Percentiles rank a stretch among this genome's conserved stretches.
Conservation (phyloP, 495 filamentous ascomycete species). For the Penicillium turbatum region DNA sequence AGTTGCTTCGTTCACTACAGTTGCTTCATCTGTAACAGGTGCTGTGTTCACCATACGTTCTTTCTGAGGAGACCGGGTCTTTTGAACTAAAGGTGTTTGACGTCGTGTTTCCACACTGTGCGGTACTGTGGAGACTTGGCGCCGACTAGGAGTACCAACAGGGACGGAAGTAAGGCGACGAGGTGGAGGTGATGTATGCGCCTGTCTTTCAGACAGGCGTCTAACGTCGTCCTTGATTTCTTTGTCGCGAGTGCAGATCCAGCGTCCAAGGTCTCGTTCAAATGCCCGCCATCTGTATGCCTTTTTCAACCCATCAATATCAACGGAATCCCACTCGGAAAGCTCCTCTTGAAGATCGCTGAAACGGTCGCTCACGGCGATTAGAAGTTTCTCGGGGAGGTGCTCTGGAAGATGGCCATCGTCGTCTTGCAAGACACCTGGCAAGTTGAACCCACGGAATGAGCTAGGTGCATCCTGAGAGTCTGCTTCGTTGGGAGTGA, state of each 20-base stretch:
- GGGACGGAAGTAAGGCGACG: constrained; percentile 1
- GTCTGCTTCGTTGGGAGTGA: constrained; percentile 13
- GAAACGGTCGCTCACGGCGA: constrained; percentile 31
- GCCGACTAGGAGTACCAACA: neutral
- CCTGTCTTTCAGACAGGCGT: neutral
- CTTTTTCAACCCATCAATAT: constrained; percentile 25
- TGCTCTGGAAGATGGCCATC: constrained; percentile 33
- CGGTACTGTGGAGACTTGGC: neutral
- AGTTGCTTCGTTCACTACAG: too few species aligned
- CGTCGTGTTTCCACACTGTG: neutral
- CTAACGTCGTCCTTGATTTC: constrained; percentile 27
- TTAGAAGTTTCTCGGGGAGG: constrained; percentile 30
- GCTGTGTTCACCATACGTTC: neutral
- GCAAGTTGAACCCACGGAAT: constrained; percentile 36
- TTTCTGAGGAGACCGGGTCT: neutral
- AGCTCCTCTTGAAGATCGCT: constrained; percentile 29
- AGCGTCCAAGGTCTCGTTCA: constrained; percentile 26
- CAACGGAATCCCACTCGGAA: constrained; percentile 18
- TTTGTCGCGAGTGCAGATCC: constrained; percentile 30
- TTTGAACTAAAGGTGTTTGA: neutral
- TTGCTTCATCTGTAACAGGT: neutral
- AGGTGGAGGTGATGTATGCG: neutral
- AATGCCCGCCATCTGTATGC: constrained; percentile 34
- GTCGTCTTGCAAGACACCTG: constrained; percentile 19
- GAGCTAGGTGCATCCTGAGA: constrained; percentile 9